phyloP scores from a whole-genome alignment of 805 yeast genomes.

The Henningerozyma blattae region DNA sequence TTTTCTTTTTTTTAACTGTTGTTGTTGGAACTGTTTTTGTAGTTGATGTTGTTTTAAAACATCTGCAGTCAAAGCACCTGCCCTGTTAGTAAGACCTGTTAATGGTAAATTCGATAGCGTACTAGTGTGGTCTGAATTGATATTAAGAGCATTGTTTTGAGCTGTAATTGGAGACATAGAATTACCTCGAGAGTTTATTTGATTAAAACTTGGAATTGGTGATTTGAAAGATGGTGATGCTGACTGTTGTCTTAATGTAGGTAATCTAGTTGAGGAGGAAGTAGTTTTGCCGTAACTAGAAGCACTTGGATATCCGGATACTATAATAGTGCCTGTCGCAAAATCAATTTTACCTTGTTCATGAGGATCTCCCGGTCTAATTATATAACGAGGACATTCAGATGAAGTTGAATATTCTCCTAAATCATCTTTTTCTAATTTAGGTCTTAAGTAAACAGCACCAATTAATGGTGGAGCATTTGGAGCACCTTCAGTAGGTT shows the following conservation, averaged over 20 bases:
- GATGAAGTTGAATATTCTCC: slow-evolving; percentile 56
- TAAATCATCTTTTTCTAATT: slow-evolving; percentile 67
- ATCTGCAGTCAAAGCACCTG: slow-evolving; percentile 12
- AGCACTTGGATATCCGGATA: slow-evolving; percentile 8
- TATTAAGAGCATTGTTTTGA: neutral
- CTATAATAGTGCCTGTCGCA: slow-evolving; percentile 21
- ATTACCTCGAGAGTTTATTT: neutral
- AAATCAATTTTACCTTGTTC: slow-evolving; percentile 24
- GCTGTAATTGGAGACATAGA: no score
- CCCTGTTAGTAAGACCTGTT: neutral
- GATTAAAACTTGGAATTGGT: neutral
- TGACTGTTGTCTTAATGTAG: slow-evolving; percentile 7
- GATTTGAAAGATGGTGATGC: neutral
- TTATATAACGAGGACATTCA: slow-evolving; percentile 32
- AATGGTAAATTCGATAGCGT: neutral
- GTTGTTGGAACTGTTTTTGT: slow-evolving; percentile 13
- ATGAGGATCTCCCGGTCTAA: slow-evolving; percentile 32
- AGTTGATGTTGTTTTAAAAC: slow-evolving; percentile 15
- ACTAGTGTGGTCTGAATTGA: neutral
- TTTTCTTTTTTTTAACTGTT: slow-evolving; percentile 10
- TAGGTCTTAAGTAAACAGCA: slow-evolving; percentile 72
- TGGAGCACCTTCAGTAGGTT: slow-evolving; percentile 66
- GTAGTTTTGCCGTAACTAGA: slow-evolving; percentile 14
- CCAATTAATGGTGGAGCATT: slow-evolving; percentile 91
- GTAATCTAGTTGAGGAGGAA: slow-evolving; percentile 10